phyloP scores from a whole-genome alignment of 2,329 filamentous ascomycete genomes.

The Penicillium freii region DNA sequence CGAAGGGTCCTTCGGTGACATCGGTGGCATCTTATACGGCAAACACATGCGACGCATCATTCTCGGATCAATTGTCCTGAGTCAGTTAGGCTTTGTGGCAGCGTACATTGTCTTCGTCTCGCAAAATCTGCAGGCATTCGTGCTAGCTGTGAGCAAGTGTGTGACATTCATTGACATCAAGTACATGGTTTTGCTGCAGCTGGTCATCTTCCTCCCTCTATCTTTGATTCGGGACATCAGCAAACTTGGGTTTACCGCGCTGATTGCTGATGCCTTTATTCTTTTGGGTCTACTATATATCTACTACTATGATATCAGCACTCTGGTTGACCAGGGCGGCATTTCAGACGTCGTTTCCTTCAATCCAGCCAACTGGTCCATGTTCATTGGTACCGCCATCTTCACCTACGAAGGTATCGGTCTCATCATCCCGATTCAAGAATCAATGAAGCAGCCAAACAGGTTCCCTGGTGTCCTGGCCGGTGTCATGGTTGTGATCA shows the following conservation, averaged over 20 bases:
- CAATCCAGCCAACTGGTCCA: slow-evolving; percentile 88
- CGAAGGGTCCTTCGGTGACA: slow-evolving; percentile 95
- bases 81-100: slow-evolving; percentile 90
- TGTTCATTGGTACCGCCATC: slow-evolving; percentile 98
- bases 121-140: slow-evolving; percentile 92
- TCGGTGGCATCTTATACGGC: slow-evolving; percentile 88
- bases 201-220: slow-evolving; percentile 91
- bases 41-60: slow-evolving; percentile 86
- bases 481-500: slow-evolving; percentile 92
- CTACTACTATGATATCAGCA: slow-evolving; percentile 91
- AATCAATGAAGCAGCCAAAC: slow-evolving; percentile 86
- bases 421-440: slow-evolving; percentile 95
- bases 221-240: slow-evolving; percentile 94
- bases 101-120: slow-evolving; percentile 97
- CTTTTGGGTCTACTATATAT: slow-evolving; percentile 87
- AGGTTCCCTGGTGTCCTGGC: slow-evolving; percentile 89
- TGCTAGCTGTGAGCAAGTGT: slow-evolving; percentile 87
- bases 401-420: slow-evolving; percentile 99
- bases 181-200: slow-evolving; percentile 88
- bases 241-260: slow-evolving; percentile 91
- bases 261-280: slow-evolving; percentile 93
- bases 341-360: slow-evolving; percentile 85
- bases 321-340: slow-evolving; percentile 69
- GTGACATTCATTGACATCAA: slow-evolving; percentile 80
- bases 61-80: slow-evolving; percentile 86